phyloP scores from a whole-genome alignment of 225 moss, liverwort and hornwort species.

The Takakia lepidozioides region DNA sequence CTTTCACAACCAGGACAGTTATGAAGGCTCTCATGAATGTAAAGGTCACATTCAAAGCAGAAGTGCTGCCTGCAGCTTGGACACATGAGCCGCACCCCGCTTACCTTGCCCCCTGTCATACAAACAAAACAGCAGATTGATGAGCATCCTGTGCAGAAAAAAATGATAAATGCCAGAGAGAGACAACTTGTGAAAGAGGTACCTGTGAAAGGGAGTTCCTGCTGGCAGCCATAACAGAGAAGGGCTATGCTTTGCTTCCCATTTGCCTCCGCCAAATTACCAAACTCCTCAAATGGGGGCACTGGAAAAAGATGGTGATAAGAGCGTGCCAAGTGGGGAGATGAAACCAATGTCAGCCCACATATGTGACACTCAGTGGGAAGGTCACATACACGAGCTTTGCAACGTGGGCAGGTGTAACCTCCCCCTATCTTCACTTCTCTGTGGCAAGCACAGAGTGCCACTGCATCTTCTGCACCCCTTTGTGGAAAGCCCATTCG shows the following conservation, averaged over 20 bases:
- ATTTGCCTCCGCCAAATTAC: slow-evolving; percentile 28
- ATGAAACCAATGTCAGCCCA: slow-evolving; percentile 88
- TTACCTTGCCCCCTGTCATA: slow-evolving; percentile 70
- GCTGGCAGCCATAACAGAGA: slow-evolving; percentile 79
- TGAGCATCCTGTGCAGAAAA: too few relatives aligned
- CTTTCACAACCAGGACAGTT: slow-evolving; percentile 98
- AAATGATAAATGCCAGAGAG: too few relatives aligned
- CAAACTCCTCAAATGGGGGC: slow-evolving; percentile 79
- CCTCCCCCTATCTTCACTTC: slow-evolving; percentile 98
- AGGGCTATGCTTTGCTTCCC: slow-evolving; percentile 31
- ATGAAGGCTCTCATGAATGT: slow-evolving; percentile 97
- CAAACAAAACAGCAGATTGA: slow-evolving; percentile 1
- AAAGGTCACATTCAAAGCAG: slow-evolving; percentile 95
- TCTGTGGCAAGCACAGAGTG: slow-evolving; percentile 85
- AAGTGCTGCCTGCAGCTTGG: slow-evolving; percentile 95
- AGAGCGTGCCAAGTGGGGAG: slow-evolving; percentile 92
- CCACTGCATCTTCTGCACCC: slow-evolving; percentile 82
- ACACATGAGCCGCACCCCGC: slow-evolving; percentile 82
- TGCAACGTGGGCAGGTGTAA: slow-evolving; percentile 94
- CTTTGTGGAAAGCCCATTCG: slow-evolving; percentile 97
- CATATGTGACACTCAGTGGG: slow-evolving; percentile 96
- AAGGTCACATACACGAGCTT: slow-evolving; percentile 90
- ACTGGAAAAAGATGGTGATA: slow-evolving; percentile 99
- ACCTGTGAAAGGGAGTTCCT: slow-evolving; percentile 89
- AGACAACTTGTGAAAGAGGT: too few relatives aligned